Evolutionary conservation across 2,329 filamentous ascomycete species (phyloP).

Genomic region (Calonectria montana): DNA sequence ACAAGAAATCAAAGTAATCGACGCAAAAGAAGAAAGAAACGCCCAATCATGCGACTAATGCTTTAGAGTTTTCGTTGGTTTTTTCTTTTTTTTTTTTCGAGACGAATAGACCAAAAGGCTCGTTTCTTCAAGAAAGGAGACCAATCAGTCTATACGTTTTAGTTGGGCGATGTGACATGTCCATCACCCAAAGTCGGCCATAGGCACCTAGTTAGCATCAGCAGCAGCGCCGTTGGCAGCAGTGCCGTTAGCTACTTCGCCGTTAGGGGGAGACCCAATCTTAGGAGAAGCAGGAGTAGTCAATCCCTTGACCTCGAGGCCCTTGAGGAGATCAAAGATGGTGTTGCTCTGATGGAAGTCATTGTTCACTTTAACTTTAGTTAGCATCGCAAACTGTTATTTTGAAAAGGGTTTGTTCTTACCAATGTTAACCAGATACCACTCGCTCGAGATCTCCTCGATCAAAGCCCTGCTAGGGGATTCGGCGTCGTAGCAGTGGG

Average conservation of each 20-base stretch:
- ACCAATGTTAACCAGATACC: constrained; percentile 97
- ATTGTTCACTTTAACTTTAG: constrained; percentile 80
- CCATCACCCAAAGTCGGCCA: not conserved
- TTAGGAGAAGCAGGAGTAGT: constrained; percentile 53
- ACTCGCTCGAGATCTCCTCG: constrained; percentile 85
- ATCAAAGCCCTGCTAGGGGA: constrained; percentile 85
- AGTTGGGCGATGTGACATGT: not conserved
- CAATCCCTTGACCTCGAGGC: constrained; percentile 75
- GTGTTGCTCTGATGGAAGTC: constrained; percentile 89
- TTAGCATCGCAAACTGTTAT: constrained; percentile 7
- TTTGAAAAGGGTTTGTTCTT: constrained; percentile 49
- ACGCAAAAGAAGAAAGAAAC: constrained; percentile 22
- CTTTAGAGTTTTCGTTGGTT: constrained; percentile 26
- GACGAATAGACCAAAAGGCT: constrained; percentile 4
- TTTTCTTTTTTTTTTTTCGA: constrained; percentile 26
- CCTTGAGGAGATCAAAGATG: constrained; percentile 89
- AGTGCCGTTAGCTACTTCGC: constrained; percentile 24
- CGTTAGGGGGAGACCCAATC: constrained; percentile 37
- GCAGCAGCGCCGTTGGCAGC: constrained; percentile 14
- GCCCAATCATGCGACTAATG: constrained; percentile 24
- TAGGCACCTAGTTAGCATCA: constrained; percentile 30
- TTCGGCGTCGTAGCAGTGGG: constrained; percentile 83
- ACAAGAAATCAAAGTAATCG: constrained; percentile 30
- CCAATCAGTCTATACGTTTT: constrained; percentile 2
- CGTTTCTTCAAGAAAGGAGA: constrained; percentile 14